These are phyloP conservation scores for Globisporangium cederbergense DNA, from an alignment of 352 stramenopile species.

Conservation along the genomic window DNA sequence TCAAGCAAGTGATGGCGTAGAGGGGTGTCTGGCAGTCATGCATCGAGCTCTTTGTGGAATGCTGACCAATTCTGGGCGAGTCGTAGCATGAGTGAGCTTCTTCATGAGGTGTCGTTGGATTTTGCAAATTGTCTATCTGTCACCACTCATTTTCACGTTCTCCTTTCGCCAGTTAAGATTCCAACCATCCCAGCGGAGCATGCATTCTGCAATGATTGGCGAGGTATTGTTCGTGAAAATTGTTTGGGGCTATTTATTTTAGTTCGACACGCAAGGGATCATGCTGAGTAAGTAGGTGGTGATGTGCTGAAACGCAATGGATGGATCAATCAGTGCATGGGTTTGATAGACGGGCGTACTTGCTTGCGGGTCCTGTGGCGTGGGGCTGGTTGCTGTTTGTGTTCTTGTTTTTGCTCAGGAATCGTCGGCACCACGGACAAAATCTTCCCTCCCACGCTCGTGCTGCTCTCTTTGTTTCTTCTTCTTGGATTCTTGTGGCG, in stretches of 20 bases:
- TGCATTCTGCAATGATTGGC: too few species aligned
- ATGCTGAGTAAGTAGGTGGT: background rate
- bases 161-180: too few species aligned
- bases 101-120: background rate
- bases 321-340: background rate
- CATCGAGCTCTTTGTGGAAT: background rate
- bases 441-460: constrained; percentile 4
- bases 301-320: background rate
- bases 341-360: background rate
- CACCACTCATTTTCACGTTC: background rate
- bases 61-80: too few species aligned
- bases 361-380: background rate
- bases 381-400: background rate
- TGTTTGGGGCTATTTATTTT: constrained; percentile 12
- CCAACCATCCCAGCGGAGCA: too few species aligned
- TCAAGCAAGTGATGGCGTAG: constrained; percentile 36
- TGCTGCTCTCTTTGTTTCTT: background rate
- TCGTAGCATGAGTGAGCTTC: background rate
- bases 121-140: background rate
- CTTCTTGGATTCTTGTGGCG: background rate
- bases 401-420: constrained; percentile 4
- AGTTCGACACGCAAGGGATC: constrained; percentile 6
- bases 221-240: background rate
- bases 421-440: constrained; percentile 3
- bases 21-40: background rate